phyloP scores from a whole-genome alignment of 345 rosid genomes.

The Pelargonium nanum region DNA sequence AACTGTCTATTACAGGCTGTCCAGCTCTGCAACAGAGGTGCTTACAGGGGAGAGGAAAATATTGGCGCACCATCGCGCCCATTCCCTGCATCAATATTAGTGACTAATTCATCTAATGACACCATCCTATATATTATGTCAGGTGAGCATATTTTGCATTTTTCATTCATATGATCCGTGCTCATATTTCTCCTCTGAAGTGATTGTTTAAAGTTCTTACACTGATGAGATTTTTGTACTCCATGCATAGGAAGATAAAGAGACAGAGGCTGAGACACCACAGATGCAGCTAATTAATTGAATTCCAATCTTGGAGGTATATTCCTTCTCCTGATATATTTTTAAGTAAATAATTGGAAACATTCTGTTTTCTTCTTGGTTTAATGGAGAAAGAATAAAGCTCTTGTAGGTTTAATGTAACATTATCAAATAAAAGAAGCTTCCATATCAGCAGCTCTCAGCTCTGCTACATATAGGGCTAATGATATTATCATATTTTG shows the following conservation, averaged over 20 bases:
- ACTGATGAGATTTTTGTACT: neutral
- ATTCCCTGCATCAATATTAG: slow-evolving; percentile 9
- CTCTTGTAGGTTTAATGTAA: too few species aligned
- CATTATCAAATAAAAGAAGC: neutral
- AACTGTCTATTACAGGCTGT: slow-evolving; percentile 9
- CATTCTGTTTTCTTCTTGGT: neutral
- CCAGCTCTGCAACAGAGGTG: slow-evolving; percentile 17
- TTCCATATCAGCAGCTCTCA: neutral
- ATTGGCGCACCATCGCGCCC: slow-evolving; percentile 13
- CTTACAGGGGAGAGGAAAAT: slow-evolving; percentile 14
- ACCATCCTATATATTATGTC: neutral
- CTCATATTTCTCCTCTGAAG: neutral
- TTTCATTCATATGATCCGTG: neutral
- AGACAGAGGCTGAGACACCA: neutral
- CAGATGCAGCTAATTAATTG: neutral
- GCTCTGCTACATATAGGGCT: neutral
- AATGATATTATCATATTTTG: neutral
- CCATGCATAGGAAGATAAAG: neutral
- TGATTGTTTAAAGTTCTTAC: neutral
- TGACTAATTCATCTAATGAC: neutral
- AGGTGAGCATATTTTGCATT: neutral
- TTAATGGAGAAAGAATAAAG: neutral
- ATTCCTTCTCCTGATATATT: neutral
- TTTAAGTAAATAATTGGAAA: neutral
- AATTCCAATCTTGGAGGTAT: too few species aligned